Percentiles rank a stretch among this genome's conserved stretches.
These are phyloP conservation scores for Neurospora sp. DNA, from an alignment of 2,329 filamentous ascomycete species.

Conservation along the genomic window DNA sequence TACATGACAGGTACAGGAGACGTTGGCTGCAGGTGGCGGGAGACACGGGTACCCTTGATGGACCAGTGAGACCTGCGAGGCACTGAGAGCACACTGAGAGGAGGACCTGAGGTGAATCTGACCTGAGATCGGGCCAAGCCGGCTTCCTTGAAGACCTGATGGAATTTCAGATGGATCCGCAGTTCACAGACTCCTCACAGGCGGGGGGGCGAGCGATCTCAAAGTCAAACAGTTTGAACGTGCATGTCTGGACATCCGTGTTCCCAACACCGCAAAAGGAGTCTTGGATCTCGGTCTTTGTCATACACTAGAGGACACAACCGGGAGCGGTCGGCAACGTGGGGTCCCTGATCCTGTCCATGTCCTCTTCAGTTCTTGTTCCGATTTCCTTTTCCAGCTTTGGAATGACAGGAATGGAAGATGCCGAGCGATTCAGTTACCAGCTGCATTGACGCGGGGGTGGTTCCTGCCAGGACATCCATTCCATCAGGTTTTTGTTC, in stretches of 20 bases:
- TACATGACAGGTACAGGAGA: conserved; percentile 12
- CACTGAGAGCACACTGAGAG: background rate
- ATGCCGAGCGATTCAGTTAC: background rate
- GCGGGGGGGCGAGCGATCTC: background rate
- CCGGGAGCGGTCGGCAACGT: background rate
- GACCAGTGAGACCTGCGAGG: background rate
- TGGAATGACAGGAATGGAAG: background rate
- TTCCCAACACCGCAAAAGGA: background rate
- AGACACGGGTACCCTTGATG: conserved; percentile 9
- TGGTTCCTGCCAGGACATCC: background rate
- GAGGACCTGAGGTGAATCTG: background rate
- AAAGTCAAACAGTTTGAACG: background rate
- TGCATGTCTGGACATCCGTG: background rate
- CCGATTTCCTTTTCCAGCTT: background rate
- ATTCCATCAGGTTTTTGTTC: background rate
- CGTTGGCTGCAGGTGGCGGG: conserved; percentile 10
- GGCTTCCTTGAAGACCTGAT: background rate
- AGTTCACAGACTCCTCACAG: background rate
- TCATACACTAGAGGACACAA: background rate
- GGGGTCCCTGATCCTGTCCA: background rate
- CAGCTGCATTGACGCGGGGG: background rate
- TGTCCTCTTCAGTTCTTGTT: background rate
- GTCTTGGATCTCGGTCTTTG: background rate
- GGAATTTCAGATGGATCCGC: background rate
- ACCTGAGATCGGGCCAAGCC: background rate